Percentiles rank a stretch among this genome's conserved stretches.
These are phyloP conservation scores for Coprinopsis marcescibilis DNA, from an alignment of 768 basidiomycete genomes.

Conservation along the genomic window DNA sequence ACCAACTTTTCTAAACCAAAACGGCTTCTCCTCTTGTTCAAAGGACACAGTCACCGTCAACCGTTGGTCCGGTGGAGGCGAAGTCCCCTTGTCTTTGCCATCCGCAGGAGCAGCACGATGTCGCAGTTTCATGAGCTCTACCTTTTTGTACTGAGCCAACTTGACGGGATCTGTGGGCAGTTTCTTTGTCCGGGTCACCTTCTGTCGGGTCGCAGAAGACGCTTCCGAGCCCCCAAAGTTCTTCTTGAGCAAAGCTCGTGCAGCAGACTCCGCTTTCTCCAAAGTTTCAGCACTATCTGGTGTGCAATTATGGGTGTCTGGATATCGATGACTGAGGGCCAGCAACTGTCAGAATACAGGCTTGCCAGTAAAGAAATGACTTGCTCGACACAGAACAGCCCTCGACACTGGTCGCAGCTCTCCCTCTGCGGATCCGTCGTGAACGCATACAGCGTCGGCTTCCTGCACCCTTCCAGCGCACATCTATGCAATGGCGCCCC, in stretches of 20 bases:
- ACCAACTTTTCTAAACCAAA: constrained; percentile 63
- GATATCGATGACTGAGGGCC: constrained; percentile 56
- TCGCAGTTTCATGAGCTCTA: constrained; percentile 71
- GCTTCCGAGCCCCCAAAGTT: constrained; percentile 30
- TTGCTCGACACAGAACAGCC: constrained; percentile 63
- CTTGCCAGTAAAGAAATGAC: not conserved
- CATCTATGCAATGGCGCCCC: constrained; percentile 40
- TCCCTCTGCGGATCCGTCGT: constrained; percentile 18
- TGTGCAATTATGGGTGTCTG: constrained; percentile 54
- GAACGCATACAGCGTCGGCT: constrained; percentile 45
- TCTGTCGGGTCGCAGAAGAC: constrained; percentile 17
- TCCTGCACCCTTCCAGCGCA: constrained; percentile 43
- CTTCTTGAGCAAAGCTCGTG: constrained; percentile 48
- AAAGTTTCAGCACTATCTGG: constrained; percentile 15
- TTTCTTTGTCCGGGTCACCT: constrained; percentile 22
- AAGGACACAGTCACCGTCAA: constrained; percentile 46
- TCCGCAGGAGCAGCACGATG: constrained; percentile 63
- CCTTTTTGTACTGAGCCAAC: constrained; percentile 45
- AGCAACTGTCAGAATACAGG: not conserved
- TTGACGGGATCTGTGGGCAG: constrained; percentile 47
- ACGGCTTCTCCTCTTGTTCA: constrained; percentile 34
- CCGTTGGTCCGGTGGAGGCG: constrained; percentile 48
- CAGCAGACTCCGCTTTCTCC: constrained; percentile 30
- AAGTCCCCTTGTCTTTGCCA: constrained; percentile 44
- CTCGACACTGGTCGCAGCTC: constrained; percentile 47